Evolutionary conservation across 164 flowering plant species (phyloP).

Genomic region (Hamamelis virginiana): DNA sequence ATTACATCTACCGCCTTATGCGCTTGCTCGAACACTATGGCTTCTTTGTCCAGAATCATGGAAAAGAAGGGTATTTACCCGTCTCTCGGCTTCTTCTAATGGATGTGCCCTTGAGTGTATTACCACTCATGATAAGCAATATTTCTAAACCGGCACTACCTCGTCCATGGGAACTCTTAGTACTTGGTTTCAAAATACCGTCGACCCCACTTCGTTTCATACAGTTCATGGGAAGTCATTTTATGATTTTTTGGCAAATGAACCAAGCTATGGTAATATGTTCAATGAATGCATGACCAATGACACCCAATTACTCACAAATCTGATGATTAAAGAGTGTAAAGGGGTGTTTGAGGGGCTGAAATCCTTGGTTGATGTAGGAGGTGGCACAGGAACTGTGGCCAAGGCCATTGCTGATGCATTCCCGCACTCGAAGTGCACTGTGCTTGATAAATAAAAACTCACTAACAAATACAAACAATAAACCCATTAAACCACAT

Average conservation of each 20-base stretch:
- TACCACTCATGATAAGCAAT: constrained; percentile 17
- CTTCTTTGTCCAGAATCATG: constrained; percentile 16
- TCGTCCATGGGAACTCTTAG: constrained; percentile 24
- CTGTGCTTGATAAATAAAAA: constrained; percentile 6
- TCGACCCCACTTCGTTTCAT: constrained; percentile 20
- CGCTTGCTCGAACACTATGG: constrained; percentile 23
- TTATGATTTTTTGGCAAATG: constrained; percentile 17
- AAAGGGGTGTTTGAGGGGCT: constrained; percentile 23
- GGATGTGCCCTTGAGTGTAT: constrained; percentile 19
- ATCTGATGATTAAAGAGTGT: constrained; percentile 14
- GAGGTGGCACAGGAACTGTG: constrained; percentile 23
- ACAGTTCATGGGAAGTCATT: constrained; percentile 17
- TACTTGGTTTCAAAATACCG: constrained; percentile 22
- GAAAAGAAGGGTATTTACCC: constrained; percentile 19
- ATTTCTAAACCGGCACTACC: constrained; percentile 19
- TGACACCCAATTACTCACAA: constrained; percentile 11
- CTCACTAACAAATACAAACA: too few relatives aligned
- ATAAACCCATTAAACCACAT: too few relatives aligned
- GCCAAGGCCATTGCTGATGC: constrained; percentile 10
- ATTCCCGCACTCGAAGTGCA: constrained; percentile 24
- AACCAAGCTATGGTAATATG: not conserved
- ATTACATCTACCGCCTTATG: not conserved
- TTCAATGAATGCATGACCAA: constrained; percentile 22
- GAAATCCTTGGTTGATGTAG: constrained; percentile 27
- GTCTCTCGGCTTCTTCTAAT: constrained; percentile 33